Percentiles rank a stretch among this genome's conserved stretches.
Evolutionary conservation across 257 asterid genomes (phyloP).

Genomic region (Mitragyna speciosa): DNA sequence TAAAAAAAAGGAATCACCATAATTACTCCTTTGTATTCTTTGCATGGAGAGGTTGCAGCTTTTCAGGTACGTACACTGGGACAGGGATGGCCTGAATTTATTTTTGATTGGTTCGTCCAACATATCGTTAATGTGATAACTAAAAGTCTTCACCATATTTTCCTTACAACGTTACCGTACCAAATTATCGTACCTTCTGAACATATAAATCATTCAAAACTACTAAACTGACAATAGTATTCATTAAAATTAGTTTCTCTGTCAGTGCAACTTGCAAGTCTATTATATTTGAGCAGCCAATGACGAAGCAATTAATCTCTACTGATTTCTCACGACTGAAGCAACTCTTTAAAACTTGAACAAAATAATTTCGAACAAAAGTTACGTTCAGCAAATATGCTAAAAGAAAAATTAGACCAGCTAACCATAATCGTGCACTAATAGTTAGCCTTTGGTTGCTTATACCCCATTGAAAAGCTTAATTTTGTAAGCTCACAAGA

Average conservation of each 20-base stretch:
- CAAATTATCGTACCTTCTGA: neutral
- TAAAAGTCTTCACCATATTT: neutral
- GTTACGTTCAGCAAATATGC: neutral
- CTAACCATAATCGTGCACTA: no score
- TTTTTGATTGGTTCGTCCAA: neutral
- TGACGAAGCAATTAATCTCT: neutral
- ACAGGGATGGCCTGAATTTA: neutral
- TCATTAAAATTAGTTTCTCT: neutral
- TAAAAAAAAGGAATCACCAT: neutral
- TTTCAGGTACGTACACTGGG: neutral
- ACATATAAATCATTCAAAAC: neutral
- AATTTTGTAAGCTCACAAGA: neutral
- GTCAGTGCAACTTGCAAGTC: neutral
- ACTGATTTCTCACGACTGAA: neutral
- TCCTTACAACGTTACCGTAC: neutral
- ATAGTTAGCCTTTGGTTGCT: neutral
- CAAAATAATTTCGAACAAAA: neutral
- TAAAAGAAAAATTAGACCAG: neutral
- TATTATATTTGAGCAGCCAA: neutral
- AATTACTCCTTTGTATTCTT: neutral
- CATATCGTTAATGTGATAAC: neutral
- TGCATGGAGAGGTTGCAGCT: neutral
- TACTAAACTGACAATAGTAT: neutral
- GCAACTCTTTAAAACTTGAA: neutral
- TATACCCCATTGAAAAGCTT: neutral